phyloP scores from a whole-genome alignment of 345 rosid species.

The Isatis tinctoria region DNA sequence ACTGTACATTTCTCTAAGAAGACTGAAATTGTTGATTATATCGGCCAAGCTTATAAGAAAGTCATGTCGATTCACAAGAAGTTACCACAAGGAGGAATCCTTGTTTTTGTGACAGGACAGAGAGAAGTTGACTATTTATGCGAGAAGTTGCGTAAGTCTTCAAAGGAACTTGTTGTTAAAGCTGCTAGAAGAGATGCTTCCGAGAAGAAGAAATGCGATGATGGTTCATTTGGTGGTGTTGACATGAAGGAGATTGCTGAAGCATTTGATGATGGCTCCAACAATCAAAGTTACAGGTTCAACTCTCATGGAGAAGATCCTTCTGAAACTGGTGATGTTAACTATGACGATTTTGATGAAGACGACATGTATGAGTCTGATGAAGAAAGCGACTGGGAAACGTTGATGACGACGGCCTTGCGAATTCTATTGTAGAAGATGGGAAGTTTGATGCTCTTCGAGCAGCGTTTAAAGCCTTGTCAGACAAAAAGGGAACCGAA shows the following conservation, averaged over 20 bases:
- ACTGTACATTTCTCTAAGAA: conserved; percentile 69
- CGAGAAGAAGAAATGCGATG: conserved; percentile 20
- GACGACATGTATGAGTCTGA: conserved; percentile 46
- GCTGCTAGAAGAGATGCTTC: conserved; percentile 20
- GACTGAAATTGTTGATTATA: conserved; percentile 79
- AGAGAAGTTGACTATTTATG: conserved; percentile 89
- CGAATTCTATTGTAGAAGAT: conserved; percentile 26
- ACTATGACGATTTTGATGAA: conserved; percentile 30
- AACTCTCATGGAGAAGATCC: conserved; percentile 57
- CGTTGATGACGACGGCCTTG: conserved; percentile 27
- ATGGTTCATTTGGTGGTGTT: not conserved
- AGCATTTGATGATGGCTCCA: not conserved
- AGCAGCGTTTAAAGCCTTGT: conserved; percentile 69
- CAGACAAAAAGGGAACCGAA: conserved; percentile 37
- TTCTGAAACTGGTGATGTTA: conserved; percentile 23
- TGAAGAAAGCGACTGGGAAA: conserved; percentile 69
- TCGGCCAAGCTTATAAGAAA: conserved; percentile 85
- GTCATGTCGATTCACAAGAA: conserved; percentile 79
- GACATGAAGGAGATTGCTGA: too few relatives aligned
- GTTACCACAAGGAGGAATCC: conserved; percentile 88
- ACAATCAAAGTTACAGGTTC: conserved; percentile 47
- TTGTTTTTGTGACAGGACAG: conserved; percentile 91
- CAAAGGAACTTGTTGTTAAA: conserved; percentile 40
- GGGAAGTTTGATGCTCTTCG: conserved; percentile 56
- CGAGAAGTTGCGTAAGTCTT: conserved; percentile 55